Conservation (phyloP, 805 yeast genomes). For the Yarrowia deformans region DNA sequence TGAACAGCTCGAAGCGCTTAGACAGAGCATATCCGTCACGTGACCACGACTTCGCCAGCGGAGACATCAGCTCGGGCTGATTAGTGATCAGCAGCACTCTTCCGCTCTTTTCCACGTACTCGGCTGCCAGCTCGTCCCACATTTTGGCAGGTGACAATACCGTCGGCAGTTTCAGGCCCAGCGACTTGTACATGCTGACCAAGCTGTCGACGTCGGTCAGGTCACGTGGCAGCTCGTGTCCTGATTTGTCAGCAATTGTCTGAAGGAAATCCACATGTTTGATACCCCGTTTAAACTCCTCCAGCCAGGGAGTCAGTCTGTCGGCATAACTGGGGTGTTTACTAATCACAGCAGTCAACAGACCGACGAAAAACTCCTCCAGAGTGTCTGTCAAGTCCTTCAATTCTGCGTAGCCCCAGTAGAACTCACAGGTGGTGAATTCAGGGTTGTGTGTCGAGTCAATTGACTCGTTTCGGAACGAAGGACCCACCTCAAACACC, state of each 20-base stretch:
- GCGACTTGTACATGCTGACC: constrained; percentile 52
- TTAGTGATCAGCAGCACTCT: constrained; percentile 65
- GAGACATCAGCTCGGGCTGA: constrained; percentile 86
- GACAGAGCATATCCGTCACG: constrained; percentile 52
- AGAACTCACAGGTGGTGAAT: constrained; percentile 88
- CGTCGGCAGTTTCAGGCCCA: constrained; percentile 51
- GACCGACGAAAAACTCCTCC: constrained; percentile 59
- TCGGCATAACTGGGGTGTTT: constrained; percentile 42
- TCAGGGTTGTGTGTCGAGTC: constrained; percentile 96
- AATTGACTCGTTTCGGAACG: constrained; percentile 90
- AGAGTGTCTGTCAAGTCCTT: constrained; percentile 71
- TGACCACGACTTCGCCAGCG: constrained; percentile 75
- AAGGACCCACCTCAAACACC: constrained; percentile 80
- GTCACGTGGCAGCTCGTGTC: constrained; percentile 57
- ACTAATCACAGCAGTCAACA: constrained; percentile 51
- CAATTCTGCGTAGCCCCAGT: constrained; percentile 72
- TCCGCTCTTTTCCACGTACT: constrained; percentile 60
- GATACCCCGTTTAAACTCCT: constrained; percentile 48
- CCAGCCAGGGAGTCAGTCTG: not conserved
- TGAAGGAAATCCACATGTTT: constrained; percentile 68
- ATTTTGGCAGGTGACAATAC: constrained; percentile 54
- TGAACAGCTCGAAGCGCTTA: constrained; percentile 79
- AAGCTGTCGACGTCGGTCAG: constrained; percentile 54
- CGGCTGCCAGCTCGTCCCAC: constrained; percentile 67
- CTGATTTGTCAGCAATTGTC: constrained; percentile 63